Evolutionary conservation across 1,139 yeast genomes (phyloP), one percentile per base, ranked within the genome.

Genomic region (Yarrowia galli): DNA sequence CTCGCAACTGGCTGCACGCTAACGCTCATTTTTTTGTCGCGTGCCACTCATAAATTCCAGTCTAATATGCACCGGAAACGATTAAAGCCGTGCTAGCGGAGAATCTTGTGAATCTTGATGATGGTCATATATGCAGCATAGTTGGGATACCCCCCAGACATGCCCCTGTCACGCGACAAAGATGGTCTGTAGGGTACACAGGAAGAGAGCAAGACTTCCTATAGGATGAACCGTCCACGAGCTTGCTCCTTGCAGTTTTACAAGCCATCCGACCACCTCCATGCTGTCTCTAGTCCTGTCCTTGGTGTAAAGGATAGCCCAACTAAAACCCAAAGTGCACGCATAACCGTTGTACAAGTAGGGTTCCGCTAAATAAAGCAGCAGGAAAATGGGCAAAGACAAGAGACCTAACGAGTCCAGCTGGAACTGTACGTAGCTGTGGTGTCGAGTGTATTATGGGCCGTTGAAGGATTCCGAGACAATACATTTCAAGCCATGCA

Each of bases 231-330:
- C 32, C 9, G 10, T 28, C 9, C 32, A 7, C 9, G 7, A 10
- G 8, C 6, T 3, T 28, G 32, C 32, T 28, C 32, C 9, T 28
- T 8, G 32, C 8, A 7, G 32, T 10, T 28, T 28, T 10, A 28
- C 32, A 10, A 28, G 1, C 4, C 32, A 28, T 3, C 32, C 9
- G 32, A 28, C 32, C 6, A 28, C 32, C 9, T 28, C 32, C 3
- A 28, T 8, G 32, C 32, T 28, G 32, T 28, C 8, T 28, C 32
- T 28, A 28, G 32, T 28, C n/a, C n/a, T n/a, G n/a, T n/a, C n/a
- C n/a, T n/a, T n/a, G n/a, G n/a, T n/a, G n/a, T 49, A 38, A n/a
- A 49, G 38, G 54, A 49, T 48, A n/a, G 16, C 22, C 40, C 23
- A n/a, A 28, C 23, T 16, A 25, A 25, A 46, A 25, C 53, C 20